Percentiles rank a stretch among this genome's conserved stretches.
Evolutionary conservation across 2,329 filamentous ascomycete genomes (phyloP).

Genomic region (Botrytis byssoidea): DNA sequence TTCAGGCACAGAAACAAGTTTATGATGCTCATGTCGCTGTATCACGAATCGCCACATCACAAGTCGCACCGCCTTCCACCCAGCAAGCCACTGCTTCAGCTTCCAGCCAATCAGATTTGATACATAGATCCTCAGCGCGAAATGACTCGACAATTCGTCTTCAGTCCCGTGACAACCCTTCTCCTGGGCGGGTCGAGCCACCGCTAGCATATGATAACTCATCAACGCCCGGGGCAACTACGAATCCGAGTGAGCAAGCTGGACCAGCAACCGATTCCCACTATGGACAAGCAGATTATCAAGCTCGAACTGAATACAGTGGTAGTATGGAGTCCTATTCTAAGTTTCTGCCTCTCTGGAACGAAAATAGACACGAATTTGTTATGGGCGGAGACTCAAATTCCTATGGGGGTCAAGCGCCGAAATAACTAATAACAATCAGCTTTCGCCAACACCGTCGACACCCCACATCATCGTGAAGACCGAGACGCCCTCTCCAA

Average conservation of each 20-base stretch:
- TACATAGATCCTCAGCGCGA: not conserved
- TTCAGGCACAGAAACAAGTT: not conserved
- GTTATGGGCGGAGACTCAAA: not conserved
- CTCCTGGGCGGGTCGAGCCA: not conserved
- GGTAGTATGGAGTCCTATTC: not conserved
- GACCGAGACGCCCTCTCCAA: not conserved
- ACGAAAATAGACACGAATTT: not conserved
- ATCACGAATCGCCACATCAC: not conserved
- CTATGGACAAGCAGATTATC: not conserved
- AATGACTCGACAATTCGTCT: not conserved
- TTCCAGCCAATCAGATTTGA: not conserved
- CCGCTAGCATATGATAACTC: not conserved
- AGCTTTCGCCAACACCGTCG: not conserved
- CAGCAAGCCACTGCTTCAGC: not conserved
- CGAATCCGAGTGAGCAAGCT: not conserved
- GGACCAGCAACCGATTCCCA: not conserved
- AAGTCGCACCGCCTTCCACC: not conserved
- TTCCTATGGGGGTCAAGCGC: not conserved
- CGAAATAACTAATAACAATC: not conserved
- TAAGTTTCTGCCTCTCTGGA: not conserved
- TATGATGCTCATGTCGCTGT: not conserved
- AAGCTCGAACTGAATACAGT: not conserved
- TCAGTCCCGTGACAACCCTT: not conserved
- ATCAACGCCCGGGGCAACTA: not conserved
- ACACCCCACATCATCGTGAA: not conserved